These are phyloP conservation scores for Neofusicoccum cordaticola DNA, from an alignment of 2,329 filamentous ascomycete genomes.

Conservation along the genomic window DNA sequence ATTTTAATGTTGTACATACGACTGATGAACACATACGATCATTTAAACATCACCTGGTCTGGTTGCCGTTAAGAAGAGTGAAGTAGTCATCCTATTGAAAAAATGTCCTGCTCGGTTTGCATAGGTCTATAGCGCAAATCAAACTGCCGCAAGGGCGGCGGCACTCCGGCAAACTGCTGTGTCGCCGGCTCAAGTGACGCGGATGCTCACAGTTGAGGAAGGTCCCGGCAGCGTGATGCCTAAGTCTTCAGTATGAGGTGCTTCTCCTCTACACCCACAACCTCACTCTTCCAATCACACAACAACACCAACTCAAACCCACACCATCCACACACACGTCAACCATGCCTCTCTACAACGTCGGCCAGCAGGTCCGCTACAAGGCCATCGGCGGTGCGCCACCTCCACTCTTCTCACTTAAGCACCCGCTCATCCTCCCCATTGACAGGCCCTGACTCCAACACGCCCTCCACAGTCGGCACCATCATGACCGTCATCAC, in stretches of 20 bases:
- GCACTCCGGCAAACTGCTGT: background rate
- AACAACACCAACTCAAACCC: background rate
- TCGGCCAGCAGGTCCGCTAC: slow-evolving; percentile 7
- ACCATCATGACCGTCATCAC: background rate
- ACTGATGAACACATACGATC: background rate
- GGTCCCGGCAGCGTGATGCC: background rate
- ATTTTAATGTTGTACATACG: background rate
- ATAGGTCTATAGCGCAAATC: background rate
- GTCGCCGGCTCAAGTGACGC: background rate
- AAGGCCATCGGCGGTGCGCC: slow-evolving; percentile 6
- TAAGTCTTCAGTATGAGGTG: background rate
- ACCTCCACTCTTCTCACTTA: too few species aligned
- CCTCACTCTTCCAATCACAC: background rate
- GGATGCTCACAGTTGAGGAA: background rate
- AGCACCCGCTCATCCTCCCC: background rate
- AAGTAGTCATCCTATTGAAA: too few species aligned
- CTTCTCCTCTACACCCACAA: too few species aligned
- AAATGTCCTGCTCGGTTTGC: too few species aligned
- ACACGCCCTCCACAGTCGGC: background rate
- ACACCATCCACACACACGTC: background rate
- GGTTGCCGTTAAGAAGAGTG: too few species aligned
- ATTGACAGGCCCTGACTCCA: background rate
- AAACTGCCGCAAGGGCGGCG: background rate
- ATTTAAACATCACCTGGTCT: background rate
- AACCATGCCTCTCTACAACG: background rate